A percentile compares a stretch with the other conserved stretches of the same genome.
phyloP scores from a whole-genome alignment of 1,139 yeast genomes.

The Suhomyces yuchorum region DNA sequence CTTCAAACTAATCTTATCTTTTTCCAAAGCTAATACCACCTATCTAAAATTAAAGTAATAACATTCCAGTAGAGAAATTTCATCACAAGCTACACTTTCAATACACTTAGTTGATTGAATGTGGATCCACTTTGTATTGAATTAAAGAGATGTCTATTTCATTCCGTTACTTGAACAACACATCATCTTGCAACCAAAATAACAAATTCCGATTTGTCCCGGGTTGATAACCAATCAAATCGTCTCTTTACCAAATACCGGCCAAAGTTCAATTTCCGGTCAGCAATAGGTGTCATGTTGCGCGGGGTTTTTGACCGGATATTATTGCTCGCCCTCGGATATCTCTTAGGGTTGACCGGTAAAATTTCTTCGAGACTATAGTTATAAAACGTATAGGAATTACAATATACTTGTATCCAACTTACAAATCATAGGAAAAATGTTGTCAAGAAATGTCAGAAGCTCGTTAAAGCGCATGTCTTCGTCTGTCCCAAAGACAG shows the following conservation, averaged over 20 bases:
- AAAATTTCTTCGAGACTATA: conserved; percentile 9
- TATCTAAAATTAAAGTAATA: no score
- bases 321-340: conserved; percentile 8
- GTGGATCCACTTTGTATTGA: no score
- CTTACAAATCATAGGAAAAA: conserved; percentile 5
- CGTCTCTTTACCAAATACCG: conserved; percentile 10
- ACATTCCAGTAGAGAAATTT: no score
- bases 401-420: not conserved
- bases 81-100: no score
- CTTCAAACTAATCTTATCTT: not conserved
- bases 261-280: conserved; percentile 11
- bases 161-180: no score
- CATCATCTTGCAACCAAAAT: not conserved
- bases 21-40: no score
- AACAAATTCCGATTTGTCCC: conserved; percentile 10
- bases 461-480: conserved; percentile 19
- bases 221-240: conserved; percentile 14
- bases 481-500: conserved; percentile 12
- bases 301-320: conserved; percentile 11
- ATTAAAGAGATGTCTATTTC: no score
- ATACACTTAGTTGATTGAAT: no score
- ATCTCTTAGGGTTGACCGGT: conserved; percentile 2
- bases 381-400: not conserved
- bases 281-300: not conserved
- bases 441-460: conserved; percentile 23